phyloP scores from a whole-genome alignment of 805 yeast species.

The Pichia cabralensis region DNA sequence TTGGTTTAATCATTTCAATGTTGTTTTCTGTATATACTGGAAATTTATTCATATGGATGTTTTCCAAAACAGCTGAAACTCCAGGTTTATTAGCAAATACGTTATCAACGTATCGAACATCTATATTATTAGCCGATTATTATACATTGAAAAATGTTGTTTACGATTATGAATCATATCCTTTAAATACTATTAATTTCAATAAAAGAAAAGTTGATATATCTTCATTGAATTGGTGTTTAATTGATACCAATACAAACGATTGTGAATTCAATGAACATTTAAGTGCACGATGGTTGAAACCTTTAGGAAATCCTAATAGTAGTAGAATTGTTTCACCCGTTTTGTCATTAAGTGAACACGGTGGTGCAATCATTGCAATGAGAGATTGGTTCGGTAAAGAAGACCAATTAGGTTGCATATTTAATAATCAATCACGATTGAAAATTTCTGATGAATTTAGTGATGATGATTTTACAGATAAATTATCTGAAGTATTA shows the following conservation, averaged over 20 bases:
- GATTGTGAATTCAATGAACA: conserved; percentile 91
- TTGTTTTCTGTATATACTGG: conserved; percentile 80
- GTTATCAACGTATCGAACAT: conserved; percentile 59
- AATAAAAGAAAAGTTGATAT: conserved; percentile 71
- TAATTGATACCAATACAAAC: conserved; percentile 78
- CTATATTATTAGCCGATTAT: conserved; percentile 75
- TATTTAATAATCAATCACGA: conserved; percentile 27
- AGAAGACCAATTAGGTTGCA: conserved; percentile 50
- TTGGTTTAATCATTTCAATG: conserved; percentile 78
- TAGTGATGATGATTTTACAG: conserved; percentile 15
- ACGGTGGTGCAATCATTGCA: conserved; percentile 92
- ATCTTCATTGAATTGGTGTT: conserved; percentile 76
- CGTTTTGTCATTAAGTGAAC: conserved; percentile 77
- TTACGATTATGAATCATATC: conserved; percentile 85
- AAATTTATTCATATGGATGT: conserved; percentile 69
- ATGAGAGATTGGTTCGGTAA: conserved; percentile 85
- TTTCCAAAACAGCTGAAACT: conserved; percentile 58
- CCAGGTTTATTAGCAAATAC: conserved; percentile 85
- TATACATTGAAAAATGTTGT: conserved; percentile 83
- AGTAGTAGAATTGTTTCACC: conserved; percentile 80
- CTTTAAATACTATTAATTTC: conserved; percentile 72
- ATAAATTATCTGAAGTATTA: conserved; percentile 52
- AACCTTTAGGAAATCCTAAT: conserved; percentile 76
- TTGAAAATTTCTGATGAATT: conserved; percentile 13
- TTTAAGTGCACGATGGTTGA: conserved; percentile 79